Evolutionary conservation across 495 filamentous ascomycete genomes (phyloP).

Genomic region (Sabuloglossum arenarium): DNA sequence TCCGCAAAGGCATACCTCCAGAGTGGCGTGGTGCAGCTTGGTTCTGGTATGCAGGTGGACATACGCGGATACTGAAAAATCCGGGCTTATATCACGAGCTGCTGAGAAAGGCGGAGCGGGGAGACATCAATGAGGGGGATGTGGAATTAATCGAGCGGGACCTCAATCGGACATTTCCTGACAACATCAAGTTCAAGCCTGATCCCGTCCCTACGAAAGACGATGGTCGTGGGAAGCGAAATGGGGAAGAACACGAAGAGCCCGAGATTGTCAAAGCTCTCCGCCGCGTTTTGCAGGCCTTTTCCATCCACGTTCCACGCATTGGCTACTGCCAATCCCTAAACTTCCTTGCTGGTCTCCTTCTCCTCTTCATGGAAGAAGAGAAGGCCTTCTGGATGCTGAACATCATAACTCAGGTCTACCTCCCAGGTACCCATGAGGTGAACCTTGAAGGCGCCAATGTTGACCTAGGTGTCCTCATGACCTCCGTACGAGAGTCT

Average conservation of each 20-base stretch:
- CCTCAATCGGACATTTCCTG: constrained; percentile 85
- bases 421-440: constrained; percentile 84
- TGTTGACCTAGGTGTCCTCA: constrained; percentile 84
- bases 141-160: constrained; percentile 89
- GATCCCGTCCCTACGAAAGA: constrained; percentile 19
- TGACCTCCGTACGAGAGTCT: constrained; percentile 64
- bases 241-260: constrained; percentile 29
- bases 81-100: constrained; percentile 52
- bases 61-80: constrained; percentile 49
- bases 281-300: constrained; percentile 70
- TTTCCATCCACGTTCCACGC: constrained; percentile 68
- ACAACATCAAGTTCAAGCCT: constrained; percentile 82
- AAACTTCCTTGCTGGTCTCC: constrained; percentile 87
- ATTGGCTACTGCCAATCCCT: constrained; percentile 94
- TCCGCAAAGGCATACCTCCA: constrained; percentile 88
- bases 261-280: constrained; percentile 60
- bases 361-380: constrained; percentile 82
- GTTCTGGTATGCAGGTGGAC: constrained; percentile 95
- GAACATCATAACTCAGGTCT: constrained; percentile 70
- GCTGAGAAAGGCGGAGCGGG: constrained; percentile 37
- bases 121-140: constrained; percentile 43
- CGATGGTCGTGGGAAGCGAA: constrained; percentile 8
- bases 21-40: constrained; percentile 85
- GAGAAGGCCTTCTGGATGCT: constrained; percentile 92
- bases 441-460: constrained; percentile 83